phyloP scores from a whole-genome alignment of 2,329 filamentous ascomycete genomes.

The Lojkania enalia region DNA sequence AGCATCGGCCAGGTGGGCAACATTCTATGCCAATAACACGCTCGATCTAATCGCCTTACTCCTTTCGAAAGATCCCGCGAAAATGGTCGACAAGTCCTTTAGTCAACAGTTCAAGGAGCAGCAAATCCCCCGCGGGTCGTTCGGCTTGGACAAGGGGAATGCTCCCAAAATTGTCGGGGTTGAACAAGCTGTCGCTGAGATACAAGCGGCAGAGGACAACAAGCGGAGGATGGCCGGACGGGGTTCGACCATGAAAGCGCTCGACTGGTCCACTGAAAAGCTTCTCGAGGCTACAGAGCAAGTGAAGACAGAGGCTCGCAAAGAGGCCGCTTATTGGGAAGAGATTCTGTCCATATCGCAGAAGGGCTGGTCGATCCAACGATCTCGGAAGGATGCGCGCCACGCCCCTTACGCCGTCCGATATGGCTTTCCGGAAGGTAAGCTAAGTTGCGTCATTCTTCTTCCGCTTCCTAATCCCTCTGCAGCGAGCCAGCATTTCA shows the following conservation, averaged over 20 bases:
- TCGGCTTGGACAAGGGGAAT: slow-evolving; percentile 31
- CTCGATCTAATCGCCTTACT: slow-evolving; percentile 39
- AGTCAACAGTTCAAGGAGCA: slow-evolving; percentile 32
- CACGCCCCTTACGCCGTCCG: slow-evolving; percentile 81
- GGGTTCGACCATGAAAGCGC: slow-evolving; percentile 78
- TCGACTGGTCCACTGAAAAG: slow-evolving; percentile 73
- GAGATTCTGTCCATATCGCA: slow-evolving; percentile 80
- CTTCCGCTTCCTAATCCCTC: slow-evolving; percentile 11
- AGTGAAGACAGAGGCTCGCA: slow-evolving; percentile 74
- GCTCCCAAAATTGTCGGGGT: slow-evolving; percentile 15
- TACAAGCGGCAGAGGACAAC: slow-evolving; percentile 5
- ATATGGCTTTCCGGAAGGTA: slow-evolving; percentile 83
- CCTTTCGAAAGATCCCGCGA: slow-evolving; percentile 35
- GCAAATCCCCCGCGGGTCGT: slow-evolving; percentile 44
- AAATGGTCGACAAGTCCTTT: slow-evolving; percentile 29
- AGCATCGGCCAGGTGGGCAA: slow-evolving; percentile 38
- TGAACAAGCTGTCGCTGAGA: slow-evolving; percentile 34
- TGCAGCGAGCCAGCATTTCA: slow-evolving; percentile 59
- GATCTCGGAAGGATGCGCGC: slow-evolving; percentile 51
- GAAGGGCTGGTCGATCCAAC: slow-evolving; percentile 76
- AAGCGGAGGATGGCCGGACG: slow-evolving; percentile 55
- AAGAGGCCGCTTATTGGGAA: slow-evolving; percentile 87
- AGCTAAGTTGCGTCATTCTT: slow-evolving; percentile 14
- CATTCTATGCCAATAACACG: slow-evolving; percentile 34
- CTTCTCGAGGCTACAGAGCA: slow-evolving; percentile 72